Percentiles rank a stretch among this genome's conserved stretches.
Evolutionary conservation across 768 basidiomycete species (phyloP).

Genomic region (Hysterangium stoloniferum): DNA sequence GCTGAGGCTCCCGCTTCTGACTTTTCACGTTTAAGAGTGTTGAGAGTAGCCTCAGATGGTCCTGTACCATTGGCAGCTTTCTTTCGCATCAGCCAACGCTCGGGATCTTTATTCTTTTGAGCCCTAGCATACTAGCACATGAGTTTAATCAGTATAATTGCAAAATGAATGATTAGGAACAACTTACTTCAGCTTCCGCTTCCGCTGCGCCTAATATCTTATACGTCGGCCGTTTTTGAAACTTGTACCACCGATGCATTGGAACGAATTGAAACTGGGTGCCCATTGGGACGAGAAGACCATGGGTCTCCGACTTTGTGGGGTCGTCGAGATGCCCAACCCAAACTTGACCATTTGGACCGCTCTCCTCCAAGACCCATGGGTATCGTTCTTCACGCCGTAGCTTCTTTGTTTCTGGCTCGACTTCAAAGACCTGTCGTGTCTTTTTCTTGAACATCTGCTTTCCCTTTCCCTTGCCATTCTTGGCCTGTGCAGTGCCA

Average conservation of each 20-base stretch:
- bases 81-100: conserved; percentile 59
- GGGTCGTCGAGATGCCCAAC: conserved; percentile 76
- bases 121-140: conserved; percentile 35
- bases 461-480: conserved; percentile 37
- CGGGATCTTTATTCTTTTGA: conserved; percentile 69
- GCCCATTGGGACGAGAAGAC: conserved; percentile 78
- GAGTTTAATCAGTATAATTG: conserved; percentile 12
- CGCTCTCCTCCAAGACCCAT: conserved; percentile 85
- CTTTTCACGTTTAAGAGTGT: conserved; percentile 62
- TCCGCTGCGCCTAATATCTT: conserved; percentile 59
- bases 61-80: conserved; percentile 37
- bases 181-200: conserved; percentile 58
- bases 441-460: conserved; percentile 80
- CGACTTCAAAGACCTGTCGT: conserved; percentile 73
- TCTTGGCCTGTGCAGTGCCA: conserved; percentile 7
- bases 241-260: conserved; percentile 87
- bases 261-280: conserved; percentile 86
- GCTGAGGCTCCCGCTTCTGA: conserved; percentile 47
- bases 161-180: background rate
- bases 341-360: conserved; percentile 61
- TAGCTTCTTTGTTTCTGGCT: conserved; percentile 70
- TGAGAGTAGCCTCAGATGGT: conserved; percentile 53
- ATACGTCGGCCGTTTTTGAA: conserved; percentile 77
- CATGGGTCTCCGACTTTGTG: conserved; percentile 60
- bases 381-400: conserved; percentile 83